Base-by-base conservation (phyloP, 73 alveolate genomes). In the Effrenium voratum region DNA sequence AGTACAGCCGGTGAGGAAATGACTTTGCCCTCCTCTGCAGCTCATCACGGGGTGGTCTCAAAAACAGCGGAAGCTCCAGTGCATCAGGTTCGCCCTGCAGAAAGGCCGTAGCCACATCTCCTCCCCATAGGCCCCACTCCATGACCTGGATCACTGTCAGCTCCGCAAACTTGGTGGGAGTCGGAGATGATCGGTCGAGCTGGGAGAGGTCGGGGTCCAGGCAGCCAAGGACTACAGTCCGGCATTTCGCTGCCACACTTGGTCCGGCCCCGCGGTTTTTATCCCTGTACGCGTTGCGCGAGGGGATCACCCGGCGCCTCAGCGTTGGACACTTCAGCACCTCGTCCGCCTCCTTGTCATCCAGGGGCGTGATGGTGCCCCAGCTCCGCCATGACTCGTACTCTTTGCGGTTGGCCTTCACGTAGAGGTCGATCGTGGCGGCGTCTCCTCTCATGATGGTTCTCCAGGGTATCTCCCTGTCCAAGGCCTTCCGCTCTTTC, bases 21-120 rank as follows among this genome's bases (percentile, higher is more conserved):
- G 52, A 32, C 43, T n/a, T 12, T 0, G 95, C 95, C 72, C 60
- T 6, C 0, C 46, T 75, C 26, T 66, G 95, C 40, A 60, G 60
- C 50, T 28, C 73, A n/a, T 88, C 95, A 0, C 95, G 57, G 3
- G 95, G 95, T 0, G 75, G 45, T 15, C 86, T 38, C 95, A 88
- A 63, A 86, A 30, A 88, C 41, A 88, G 45, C 26, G 86, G 84
- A 34, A 28, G 2, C 30, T 5, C 32, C 0, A 85, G 41, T 0
- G 41, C 30, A 19, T 88, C 72, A 4, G 83, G 95, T 40, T 28
- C 19, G 15, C 95, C 95, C 43, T 88, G 95, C 13, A 88, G 55
- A 41, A 88, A 88, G 22, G 95, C 95, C 5, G 95, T 88, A 2
- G 68, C 2, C 40, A 88, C 95, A 43, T 88, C 95, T 0, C 93